Percentiles rank a stretch among this genome's conserved stretches.
Conservation (phyloP, 1,139 yeast genomes). For the Candida smagusa region DNA sequence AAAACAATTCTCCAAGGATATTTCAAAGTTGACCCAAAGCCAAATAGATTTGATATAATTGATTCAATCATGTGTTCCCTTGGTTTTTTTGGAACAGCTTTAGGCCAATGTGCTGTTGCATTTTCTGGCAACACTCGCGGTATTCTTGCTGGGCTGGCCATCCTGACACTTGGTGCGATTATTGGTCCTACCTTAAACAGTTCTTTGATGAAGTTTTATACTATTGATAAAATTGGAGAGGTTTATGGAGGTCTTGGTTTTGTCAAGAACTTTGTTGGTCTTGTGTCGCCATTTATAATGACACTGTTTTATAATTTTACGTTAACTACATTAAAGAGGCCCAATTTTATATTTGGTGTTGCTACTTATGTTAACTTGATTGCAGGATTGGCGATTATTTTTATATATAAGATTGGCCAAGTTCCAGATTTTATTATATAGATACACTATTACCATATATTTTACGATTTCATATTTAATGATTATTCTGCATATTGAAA, state of each 20-base stretch:
- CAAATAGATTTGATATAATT: slow-evolving; percentile 48
- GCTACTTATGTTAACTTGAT: too few species aligned
- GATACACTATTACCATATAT: too few species aligned
- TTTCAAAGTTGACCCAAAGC: slow-evolving; percentile 34
- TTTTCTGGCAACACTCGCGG: slow-evolving; percentile 4
- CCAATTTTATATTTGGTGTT: slow-evolving; percentile 7
- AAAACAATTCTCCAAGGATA: slow-evolving; percentile 23
- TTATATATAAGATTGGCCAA: too few species aligned
- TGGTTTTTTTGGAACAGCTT: slow-evolving; percentile 34
- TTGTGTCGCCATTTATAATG: slow-evolving; percentile 37
- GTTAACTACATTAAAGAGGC: slow-evolving; percentile 6
- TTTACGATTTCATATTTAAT: too few species aligned
- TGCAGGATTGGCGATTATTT: too few species aligned
- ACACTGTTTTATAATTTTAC: slow-evolving; percentile 33
- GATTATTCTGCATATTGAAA: too few species aligned
- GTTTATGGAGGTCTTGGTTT: slow-evolving; percentile 52
- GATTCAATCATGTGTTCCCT: slow-evolving; percentile 42
- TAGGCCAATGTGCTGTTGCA: slow-evolving; percentile 34
- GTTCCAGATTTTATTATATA: too few species aligned
- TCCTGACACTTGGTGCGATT: slow-evolving; percentile 48
- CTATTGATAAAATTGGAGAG: slow-evolving; percentile 47
- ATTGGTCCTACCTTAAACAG: slow-evolving; percentile 46
- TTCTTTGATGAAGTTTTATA: slow-evolving; percentile 49
- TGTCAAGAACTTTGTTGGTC: slow-evolving; percentile 34
- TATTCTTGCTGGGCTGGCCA: slow-evolving; percentile 10